phyloP scores from a whole-genome alignment of 2,329 filamentous ascomycete genomes.

The Amauroascus verrucosus region DNA sequence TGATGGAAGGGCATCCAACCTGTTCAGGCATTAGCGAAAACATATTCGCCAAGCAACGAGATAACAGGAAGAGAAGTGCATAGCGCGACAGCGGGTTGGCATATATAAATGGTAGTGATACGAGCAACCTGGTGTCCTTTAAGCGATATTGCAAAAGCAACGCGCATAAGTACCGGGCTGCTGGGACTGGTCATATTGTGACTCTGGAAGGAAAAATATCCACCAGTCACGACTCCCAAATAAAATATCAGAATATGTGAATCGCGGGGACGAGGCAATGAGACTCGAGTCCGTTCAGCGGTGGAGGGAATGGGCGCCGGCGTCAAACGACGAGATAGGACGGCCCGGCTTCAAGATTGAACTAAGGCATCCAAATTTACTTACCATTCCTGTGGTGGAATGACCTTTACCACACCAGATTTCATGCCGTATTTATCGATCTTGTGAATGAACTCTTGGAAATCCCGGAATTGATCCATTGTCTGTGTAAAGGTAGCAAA shows the following conservation, averaged over 20 bases:
- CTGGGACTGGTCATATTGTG: not conserved
- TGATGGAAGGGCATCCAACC: conserved; percentile 59
- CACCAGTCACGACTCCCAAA: not conserved
- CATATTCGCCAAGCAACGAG: conserved; percentile 1
- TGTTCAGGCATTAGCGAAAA: conserved; percentile 23
- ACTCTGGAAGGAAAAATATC: not conserved
- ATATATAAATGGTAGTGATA: not conserved
- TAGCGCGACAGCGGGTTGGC: not conserved
- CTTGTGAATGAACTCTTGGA: conserved; percentile 81
- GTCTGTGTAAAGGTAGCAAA: conserved; percentile 40
- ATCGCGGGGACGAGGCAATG: not conserved
- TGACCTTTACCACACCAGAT: conserved; percentile 91
- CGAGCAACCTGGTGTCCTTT: not conserved
- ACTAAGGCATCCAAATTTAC: conserved; percentile 22
- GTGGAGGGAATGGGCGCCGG: not conserved
- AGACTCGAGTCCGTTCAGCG: not conserved
- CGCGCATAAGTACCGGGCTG: not conserved
- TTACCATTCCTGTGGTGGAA: conserved; percentile 89
- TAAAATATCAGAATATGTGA: not conserved
- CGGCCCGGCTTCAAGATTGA: not conserved
- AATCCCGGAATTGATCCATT: conserved; percentile 90
- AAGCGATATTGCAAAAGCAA: not conserved
- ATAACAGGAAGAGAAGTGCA: conserved; percentile 5
- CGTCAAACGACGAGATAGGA: not conserved
- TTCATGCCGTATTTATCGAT: conserved; percentile 95